Evolutionary conservation across 495 filamentous ascomycete species (phyloP), one percentile per base, ranked within the genome.

Genomic region (Aspergillus avenaceus): DNA sequence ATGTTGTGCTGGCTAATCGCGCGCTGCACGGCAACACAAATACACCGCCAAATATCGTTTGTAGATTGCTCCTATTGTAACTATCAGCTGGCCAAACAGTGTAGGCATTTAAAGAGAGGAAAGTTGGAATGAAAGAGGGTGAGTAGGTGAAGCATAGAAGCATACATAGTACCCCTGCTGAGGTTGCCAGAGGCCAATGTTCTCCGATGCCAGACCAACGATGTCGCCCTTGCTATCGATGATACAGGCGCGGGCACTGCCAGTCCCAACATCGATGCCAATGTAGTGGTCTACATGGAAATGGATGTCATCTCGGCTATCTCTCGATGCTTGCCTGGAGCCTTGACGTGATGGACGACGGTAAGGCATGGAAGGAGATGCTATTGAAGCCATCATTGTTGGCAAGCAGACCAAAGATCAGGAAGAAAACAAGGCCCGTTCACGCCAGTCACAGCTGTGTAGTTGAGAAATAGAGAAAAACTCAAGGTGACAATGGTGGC

Each of bases 141-240:
- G n/a, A n/a, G n/a, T n/a, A 23, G 19, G 14, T 37, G 31, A 19
- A 27, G 36, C n/a, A 38, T 19, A 16, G n/a, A 18, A 29, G 28
- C 16, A 23, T 66, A 90, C 90, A 74, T 97, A 97, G 72, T 90
- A 93, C 40, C 86, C 87, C 21, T 84, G 81, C 60, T 89, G 77
- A n/a, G 90, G 90, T 67, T 96, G 87, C 93, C 93, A 97, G 25
- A 96, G 81, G 44, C 88, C 84, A 69, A 97, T 98, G 53, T 92
- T 85, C 61, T 96, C 85, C 3, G 89, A 86, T 14, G 91, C 90
- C 54, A 97, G 71, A 5, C 88, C 93, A 45, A 95, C 88, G 67
- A 98, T 97, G 54, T 96, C 90, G 24, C 93, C 93, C 23, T 87
- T 84, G 38, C 78, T 75, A 69, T 96, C 86, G 62, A 97, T 95